These are phyloP conservation scores for Fraxinus dipetala DNA, from an alignment of 305 asterid genomes.

Conservation along the genomic window DNA sequence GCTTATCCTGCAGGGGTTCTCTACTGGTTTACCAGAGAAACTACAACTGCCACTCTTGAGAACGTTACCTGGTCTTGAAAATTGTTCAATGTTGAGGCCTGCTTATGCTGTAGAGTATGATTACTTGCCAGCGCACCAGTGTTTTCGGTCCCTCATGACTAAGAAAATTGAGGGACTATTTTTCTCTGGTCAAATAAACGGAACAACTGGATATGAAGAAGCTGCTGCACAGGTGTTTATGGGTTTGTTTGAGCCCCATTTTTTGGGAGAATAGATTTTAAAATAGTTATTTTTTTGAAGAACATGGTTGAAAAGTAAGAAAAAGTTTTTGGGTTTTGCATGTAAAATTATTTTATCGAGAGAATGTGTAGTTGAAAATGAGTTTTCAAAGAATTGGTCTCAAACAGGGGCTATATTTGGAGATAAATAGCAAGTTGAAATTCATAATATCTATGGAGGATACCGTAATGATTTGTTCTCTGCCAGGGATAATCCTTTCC, in stretches of 20 bases:
- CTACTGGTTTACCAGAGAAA: conserved; percentile 97
- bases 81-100: conserved; percentile 97
- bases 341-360: neutral
- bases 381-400: neutral
- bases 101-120: conserved; percentile 99
- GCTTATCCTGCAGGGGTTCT: conserved; percentile 69
- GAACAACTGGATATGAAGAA: conserved; percentile 99
- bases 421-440: neutral
- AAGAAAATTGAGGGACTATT: conserved; percentile 92
- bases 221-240: conserved; percentile 94
- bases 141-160: conserved; percentile 94
- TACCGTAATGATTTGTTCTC: neutral
- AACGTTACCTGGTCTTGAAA: conserved; percentile 95
- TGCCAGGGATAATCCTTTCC: conserved; percentile 19
- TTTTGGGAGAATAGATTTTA: neutral
- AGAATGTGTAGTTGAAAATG: neutral
- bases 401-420: neutral
- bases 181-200: conserved; percentile 98
- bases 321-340: neutral
- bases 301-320: neutral
- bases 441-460: neutral
- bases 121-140: conserved; percentile 97
- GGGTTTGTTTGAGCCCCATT: neutral
- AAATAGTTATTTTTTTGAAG: neutral
- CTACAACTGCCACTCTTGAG: conserved; percentile 93